Conservation (phyloP, 2,329 filamentous ascomycete genomes). For the Cylindrodendrum hubeiense region DNA sequence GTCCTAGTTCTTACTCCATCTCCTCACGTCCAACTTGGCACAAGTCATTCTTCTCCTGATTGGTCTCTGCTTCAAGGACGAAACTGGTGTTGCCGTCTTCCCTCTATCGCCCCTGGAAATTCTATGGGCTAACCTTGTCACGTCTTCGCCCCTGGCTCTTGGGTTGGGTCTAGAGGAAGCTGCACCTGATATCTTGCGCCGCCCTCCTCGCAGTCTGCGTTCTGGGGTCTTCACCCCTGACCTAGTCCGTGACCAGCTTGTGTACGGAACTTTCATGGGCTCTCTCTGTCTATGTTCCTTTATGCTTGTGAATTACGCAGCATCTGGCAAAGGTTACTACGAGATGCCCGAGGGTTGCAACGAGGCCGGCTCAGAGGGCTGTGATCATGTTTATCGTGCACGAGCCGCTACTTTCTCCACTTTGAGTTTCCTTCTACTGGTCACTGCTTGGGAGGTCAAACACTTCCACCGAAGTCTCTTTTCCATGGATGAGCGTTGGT, state of each 20-base stretch:
- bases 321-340: slow-evolving; percentile 58
- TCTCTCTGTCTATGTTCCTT: slow-evolving; percentile 72
- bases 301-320: slow-evolving; percentile 68
- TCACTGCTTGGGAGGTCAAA: slow-evolving; percentile 81
- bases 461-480: slow-evolving; percentile 79
- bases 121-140: slow-evolving; percentile 82
- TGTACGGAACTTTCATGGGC: slow-evolving; percentile 75
- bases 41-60: slow-evolving; percentile 78
- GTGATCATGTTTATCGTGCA: slow-evolving; percentile 71
- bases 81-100: slow-evolving; percentile 70
- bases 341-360: slow-evolving; percentile 71
- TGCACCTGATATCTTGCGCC: slow-evolving; percentile 74
- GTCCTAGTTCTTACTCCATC: slow-evolving; percentile 69
- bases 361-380: slow-evolving; percentile 61
- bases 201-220: slow-evolving; percentile 72
- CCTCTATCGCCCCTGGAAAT: slow-evolving; percentile 80
- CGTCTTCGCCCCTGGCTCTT: slow-evolving; percentile 77
- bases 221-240: slow-evolving; percentile 74
- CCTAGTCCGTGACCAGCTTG: slow-evolving; percentile 74
- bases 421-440: slow-evolving; percentile 75
- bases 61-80: slow-evolving; percentile 77
- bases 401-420: slow-evolving; percentile 78
- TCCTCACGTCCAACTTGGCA: slow-evolving; percentile 77
- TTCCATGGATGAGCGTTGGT: slow-evolving; percentile 69
- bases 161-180: slow-evolving; percentile 79